Percentiles rank a stretch among this genome's conserved stretches.
Conservation (phyloP, 768 basidiomycete genomes). For the Boletus fagicola region DNA sequence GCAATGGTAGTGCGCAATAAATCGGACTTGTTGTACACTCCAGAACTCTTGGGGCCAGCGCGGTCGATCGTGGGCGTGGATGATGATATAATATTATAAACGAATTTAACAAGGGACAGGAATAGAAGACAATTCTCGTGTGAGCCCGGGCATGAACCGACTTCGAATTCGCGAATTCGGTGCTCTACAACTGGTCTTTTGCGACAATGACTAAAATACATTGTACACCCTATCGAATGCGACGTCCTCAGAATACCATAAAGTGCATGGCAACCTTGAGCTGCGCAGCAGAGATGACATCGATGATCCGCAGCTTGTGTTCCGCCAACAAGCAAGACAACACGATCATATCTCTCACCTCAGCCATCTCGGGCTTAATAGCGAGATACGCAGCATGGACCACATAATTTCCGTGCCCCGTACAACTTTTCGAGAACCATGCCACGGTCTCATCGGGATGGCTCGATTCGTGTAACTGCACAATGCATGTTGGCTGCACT, state of each 20-base stretch:
- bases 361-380: conserved; percentile 13
- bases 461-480: conserved; percentile 13
- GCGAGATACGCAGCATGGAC: conserved; percentile 5
- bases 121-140: neutral
- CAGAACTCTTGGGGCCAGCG: too few relatives aligned
- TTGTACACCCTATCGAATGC: neutral
- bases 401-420: neutral
- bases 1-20: too few relatives aligned
- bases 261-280: neutral
- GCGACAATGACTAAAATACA: neutral
- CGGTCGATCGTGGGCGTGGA: neutral
- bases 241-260: neutral
- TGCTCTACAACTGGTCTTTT: neutral
- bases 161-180: too few relatives aligned
- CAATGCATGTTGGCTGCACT: neutral
- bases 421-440: conserved; percentile 11
- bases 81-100: neutral
- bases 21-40: neutral
- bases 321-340: conserved; percentile 22
- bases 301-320: conserved; percentile 5
- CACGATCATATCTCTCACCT: conserved; percentile 17
- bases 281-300: neutral
- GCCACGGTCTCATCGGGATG: conserved; percentile 4
- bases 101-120: neutral
- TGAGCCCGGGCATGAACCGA: neutral